phyloP scores from a whole-genome alignment of 164 flowering plant genomes.

The Berberis thunbergii region DNA sequence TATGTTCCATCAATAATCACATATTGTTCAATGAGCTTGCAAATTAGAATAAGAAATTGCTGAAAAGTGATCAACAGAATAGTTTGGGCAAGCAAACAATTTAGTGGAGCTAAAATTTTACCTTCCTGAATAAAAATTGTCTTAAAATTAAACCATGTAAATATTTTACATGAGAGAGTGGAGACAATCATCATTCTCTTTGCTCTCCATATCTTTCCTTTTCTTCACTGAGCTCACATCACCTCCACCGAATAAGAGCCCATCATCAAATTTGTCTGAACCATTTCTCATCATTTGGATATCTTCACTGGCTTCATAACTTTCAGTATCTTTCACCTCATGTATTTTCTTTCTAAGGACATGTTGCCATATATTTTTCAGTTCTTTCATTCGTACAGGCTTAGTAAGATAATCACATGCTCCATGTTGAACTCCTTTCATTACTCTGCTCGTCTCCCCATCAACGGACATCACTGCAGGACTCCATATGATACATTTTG shows the following conservation, averaged over 20 bases:
- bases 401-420: constrained; percentile 95
- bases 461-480: constrained; percentile 97
- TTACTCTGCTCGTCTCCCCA: constrained; percentile 92
- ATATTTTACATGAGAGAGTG: no score
- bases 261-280: constrained; percentile 39
- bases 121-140: no score
- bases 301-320: constrained; percentile 43
- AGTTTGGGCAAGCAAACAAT: no score
- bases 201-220: constrained; percentile 59
- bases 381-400: constrained; percentile 95
- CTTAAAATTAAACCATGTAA: no score
- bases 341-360: constrained; percentile 76
- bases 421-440: constrained; percentile 97
- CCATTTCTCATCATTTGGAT: constrained; percentile 34
- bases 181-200: constrained; percentile 41
- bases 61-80: no score
- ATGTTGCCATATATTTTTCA: constrained; percentile 95
- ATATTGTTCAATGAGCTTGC: no score
- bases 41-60: no score
- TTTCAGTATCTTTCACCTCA: constrained; percentile 63
- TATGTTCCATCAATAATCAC: no score
- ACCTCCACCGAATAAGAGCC: constrained; percentile 27
- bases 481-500: constrained; percentile 9
- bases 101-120: no score
- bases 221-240: constrained; percentile 42